These are phyloP conservation scores for Cytospora mali DNA, from an alignment of 2,329 filamentous ascomycete species.

Conservation along the genomic window DNA sequence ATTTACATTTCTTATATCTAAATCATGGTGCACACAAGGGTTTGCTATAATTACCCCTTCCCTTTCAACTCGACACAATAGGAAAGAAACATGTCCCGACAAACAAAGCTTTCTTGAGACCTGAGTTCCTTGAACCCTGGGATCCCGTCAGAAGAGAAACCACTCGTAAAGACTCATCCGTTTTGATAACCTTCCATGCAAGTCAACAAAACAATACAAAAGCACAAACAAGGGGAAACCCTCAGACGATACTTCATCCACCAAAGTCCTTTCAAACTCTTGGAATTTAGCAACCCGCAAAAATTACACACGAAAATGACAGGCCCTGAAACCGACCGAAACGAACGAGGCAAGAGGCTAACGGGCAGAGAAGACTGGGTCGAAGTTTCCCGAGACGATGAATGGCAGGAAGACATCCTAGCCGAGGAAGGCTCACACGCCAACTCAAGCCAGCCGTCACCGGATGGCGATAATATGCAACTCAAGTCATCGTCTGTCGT, in stretches of 20 bases:
- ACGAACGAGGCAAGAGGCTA: not conserved
- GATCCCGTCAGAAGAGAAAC: not conserved
- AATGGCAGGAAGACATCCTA: conserved; percentile 15
- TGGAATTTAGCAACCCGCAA: too few species aligned
- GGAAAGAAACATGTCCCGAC: not conserved
- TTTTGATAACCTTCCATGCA: not conserved
- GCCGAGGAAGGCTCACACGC: not conserved
- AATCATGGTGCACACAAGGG: not conserved
- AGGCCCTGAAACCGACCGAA: not conserved
- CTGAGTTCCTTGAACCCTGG: not conserved
- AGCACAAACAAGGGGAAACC: not conserved
- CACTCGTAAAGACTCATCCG: not conserved
- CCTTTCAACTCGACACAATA: not conserved
- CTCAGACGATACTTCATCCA: not conserved
- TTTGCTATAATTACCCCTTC: not conserved
- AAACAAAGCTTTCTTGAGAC: not conserved
- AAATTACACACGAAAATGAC: not conserved
- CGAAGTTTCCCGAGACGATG: conserved; percentile 2
- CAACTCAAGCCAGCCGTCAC: not conserved
- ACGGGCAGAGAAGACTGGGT: not conserved
- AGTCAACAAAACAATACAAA: not conserved
- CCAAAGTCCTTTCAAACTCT: not conserved
- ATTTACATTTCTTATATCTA: not conserved
- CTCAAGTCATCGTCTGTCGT: conserved; percentile 1
- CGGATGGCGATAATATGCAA: not conserved